These are phyloP conservation scores for Chondrus crispus DNA, from an alignment of 23 red algal genomes.

Conservation along the genomic window DNA sequence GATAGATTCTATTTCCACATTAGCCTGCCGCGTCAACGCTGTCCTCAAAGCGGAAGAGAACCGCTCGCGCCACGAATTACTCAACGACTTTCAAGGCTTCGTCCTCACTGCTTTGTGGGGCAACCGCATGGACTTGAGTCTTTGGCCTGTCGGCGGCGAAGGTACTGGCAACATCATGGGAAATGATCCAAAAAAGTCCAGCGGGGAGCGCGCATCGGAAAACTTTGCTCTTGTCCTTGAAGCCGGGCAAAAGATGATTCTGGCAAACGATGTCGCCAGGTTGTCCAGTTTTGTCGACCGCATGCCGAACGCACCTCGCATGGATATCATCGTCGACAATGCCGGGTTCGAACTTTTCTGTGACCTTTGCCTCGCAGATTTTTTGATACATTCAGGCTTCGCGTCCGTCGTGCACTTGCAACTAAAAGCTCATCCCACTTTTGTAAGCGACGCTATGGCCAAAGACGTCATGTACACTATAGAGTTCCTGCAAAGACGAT, in stretches of 20 bases:
- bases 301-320: background rate
- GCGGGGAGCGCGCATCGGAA: background rate
- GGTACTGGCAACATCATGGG: background rate
- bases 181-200: background rate
- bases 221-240: slow-evolving; percentile 11
- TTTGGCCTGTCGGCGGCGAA: slow-evolving; percentile 87
- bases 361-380: slow-evolving; percentile 90
- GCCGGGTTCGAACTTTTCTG: slow-evolving; percentile 98
- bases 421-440: slow-evolving; percentile 89
- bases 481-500: slow-evolving; percentile 14
- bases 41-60: background rate
- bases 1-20: slow-evolving; percentile 37
- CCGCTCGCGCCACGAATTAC: background rate
- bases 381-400: slow-evolving; percentile 50
- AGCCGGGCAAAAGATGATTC: slow-evolving; percentile 64
- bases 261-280: slow-evolving; percentile 66
- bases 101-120: slow-evolving; percentile 82
- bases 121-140: slow-evolving; percentile 87
- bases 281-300: slow-evolving; percentile 49
- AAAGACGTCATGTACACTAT: slow-evolving; percentile 78
- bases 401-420: slow-evolving; percentile 68
- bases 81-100: slow-evolving; percentile 29
- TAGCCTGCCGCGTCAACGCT: slow-evolving; percentile 41
- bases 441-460: slow-evolving; percentile 95
- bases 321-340: slow-evolving; percentile 97